These are phyloP conservation scores for Maudiozyma bulderi DNA, from an alignment of 805 yeast species.

Conservation along the genomic window DNA sequence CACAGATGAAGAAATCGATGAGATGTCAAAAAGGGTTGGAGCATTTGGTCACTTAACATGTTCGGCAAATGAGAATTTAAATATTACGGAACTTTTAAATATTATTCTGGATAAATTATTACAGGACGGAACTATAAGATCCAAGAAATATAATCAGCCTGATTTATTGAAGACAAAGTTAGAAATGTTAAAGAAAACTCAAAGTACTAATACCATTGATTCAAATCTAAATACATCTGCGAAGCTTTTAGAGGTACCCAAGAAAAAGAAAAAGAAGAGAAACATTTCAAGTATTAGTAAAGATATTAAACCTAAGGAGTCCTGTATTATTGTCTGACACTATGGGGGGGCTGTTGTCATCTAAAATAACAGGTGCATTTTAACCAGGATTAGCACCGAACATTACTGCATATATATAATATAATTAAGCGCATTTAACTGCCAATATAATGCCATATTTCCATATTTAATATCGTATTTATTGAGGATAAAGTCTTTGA, in stretches of 20 bases:
- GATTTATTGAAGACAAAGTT: not conserved
- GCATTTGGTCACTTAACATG: slow-evolving; percentile 71
- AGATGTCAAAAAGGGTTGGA: slow-evolving; percentile 48
- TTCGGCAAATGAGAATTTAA: slow-evolving; percentile 44
- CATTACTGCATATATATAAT: not conserved
- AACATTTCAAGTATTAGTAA: not conserved
- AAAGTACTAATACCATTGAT: not conserved
- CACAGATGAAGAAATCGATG: slow-evolving; percentile 41
- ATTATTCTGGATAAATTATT: not conserved
- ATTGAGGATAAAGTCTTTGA: too few relatives aligned
- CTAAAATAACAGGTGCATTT: too few relatives aligned
- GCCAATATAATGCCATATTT: too few relatives aligned
- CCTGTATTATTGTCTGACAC: not conserved
- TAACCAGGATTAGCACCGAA: not conserved
- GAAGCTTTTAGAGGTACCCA: not conserved
- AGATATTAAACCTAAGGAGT: not conserved
- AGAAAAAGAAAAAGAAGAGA: not conserved
- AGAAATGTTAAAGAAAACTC: not conserved
- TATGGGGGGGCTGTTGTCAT: not conserved
- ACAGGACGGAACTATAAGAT: not conserved
- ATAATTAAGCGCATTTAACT: too few relatives aligned
- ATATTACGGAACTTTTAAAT: not conserved
- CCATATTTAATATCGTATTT: too few relatives aligned
- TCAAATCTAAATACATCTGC: not conserved
- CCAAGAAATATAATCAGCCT: not conserved